Base-by-base conservation (phyloP, 768 basidiomycete species). In the Auriscalpium microsporum region DNA sequence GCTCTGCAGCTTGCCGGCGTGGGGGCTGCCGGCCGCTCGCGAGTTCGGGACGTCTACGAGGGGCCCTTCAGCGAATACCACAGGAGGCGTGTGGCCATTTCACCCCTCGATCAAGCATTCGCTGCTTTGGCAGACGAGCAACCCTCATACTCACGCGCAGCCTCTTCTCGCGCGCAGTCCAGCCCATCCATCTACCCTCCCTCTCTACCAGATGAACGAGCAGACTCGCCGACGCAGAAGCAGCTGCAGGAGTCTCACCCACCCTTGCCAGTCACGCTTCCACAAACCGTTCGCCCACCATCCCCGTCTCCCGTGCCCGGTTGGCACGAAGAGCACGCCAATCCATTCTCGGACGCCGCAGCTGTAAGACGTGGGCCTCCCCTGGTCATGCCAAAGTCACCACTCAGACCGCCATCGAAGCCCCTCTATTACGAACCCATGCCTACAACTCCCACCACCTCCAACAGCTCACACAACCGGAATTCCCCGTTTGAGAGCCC, bases 131-230 rank as follows among this genome's bases (percentile, higher is more conserved):
- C 28, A 28, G 63, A 57, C 50, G 62, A 61, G 37, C 65, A 66
- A 49, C 62, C 67, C 48, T 51, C 33, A 38, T 14, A n/a, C 50
- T 50, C 36, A 48, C 57, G n/a, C 38, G 40, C 17, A 51, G 40
- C 33, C 37, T 56, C 46, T 46, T 56, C 46, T 46, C 56, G 38
- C 28, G 56, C 37, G 23, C 54, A n/a, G 37, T 65, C 64, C 21
- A 63, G 60, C 13, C 58, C 59, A 17, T 63, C 64, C 10, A 52
- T 63, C 47, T 67, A 66, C 54, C 60, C 65, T 10, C 56, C 62
- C 33, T 58, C 63, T 1, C 48, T 58, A 6, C 56, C 49, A 3
- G 61, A 61, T 1, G 48, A 45, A 7, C 49, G 45, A n/a, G 9
- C 52, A 8, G 62, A 63, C 53, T 56, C 57, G 9, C 57, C 53